Base-by-base conservation (phyloP, 805 yeast genomes). In the Babjeviella inositovora region DNA sequence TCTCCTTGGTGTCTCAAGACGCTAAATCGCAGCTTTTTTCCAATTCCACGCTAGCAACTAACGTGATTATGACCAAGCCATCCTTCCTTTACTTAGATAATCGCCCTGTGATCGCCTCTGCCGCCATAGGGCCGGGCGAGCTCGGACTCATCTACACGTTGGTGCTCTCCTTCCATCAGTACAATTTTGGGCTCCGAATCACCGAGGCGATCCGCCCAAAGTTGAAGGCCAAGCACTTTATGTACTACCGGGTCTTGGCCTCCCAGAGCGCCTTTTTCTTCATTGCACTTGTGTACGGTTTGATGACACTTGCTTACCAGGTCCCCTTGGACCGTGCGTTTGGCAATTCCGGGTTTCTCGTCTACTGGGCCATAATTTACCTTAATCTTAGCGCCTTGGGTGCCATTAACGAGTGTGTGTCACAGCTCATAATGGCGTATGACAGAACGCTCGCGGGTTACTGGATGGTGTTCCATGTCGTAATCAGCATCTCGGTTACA, bases 331-430 rank as follows among this genome's bases (percentile, higher is more conserved):
- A 64, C 8, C 35, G 25, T 3, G 47, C 79, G 0, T 76, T 68
- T 49, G 84, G 81, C 2, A 53, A 45, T 15, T 65, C 70, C 6
- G 92, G 92, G 0, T 77, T 77, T 44, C 58, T 79, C 18, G 70
- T 77, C 2, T 65, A 63, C 31, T 80, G 92, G 92, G 59, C 72
- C 65, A 33, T 70, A 16, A 57, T 70, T 6, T 79, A 52, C 41
- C 33, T 79, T 23, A 62, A 80, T 5, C 70, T 79, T 80, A 48
- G 69, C 30, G 80, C 85, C 1, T 73, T 76, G 17, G 92, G 92
- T 28, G 66, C 75, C 20, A 70, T 74, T 15, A 74, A 71, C 38
- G 90, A 79, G 43, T 32, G 10, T 17, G 8, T 27, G n/a, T n/a
- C n/a, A n/a, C n/a, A n/a, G n/a, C n/a, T n/a, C n/a, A n/a, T n/a